Evolutionary conservation across 345 rosid species (phyloP).

Genomic region (Eutrema yunnanense): DNA sequence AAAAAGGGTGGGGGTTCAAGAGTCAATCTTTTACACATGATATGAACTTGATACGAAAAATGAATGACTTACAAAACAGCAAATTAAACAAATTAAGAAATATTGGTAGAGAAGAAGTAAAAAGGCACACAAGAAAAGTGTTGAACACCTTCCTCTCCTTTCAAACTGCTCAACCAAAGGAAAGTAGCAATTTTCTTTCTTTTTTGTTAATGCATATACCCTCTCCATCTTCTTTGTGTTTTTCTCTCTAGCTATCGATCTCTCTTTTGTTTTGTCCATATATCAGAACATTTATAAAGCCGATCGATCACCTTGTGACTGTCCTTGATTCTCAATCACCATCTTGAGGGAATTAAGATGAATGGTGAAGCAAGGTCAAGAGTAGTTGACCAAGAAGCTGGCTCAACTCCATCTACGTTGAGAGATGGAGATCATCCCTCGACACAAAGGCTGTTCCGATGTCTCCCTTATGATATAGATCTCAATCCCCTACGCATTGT

Average conservation of each 20-base stretch:
- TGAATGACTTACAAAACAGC: slow-evolving; percentile 15
- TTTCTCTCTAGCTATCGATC: background rate
- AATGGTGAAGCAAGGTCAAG: slow-evolving; percentile 31
- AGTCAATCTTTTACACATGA: background rate
- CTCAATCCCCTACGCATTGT: slow-evolving; percentile 59
- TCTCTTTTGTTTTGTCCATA: background rate
- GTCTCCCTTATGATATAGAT: slow-evolving; percentile 29
- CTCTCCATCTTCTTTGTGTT: slow-evolving; percentile 42
- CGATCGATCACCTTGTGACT: background rate
- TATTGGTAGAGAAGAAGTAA: slow-evolving; percentile 3
- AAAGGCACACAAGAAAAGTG: slow-evolving; percentile 41
- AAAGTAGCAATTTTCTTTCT: slow-evolving; percentile 2
- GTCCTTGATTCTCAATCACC: slow-evolving; percentile 7
- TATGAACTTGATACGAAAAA: background rate
- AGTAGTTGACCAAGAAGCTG: slow-evolving; percentile 39
- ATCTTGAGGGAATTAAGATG: slow-evolving; percentile 25
- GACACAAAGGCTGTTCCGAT: slow-evolving; percentile 10
- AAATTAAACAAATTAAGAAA: background rate
- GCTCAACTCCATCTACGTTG: slow-evolving; percentile 25
- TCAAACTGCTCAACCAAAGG: slow-evolving; percentile 31
- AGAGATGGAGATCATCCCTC: slow-evolving; percentile 21
- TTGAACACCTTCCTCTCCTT: slow-evolving; percentile 28
- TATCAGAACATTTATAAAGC: slow-evolving; percentile 2
- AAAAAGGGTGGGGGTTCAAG: background rate
- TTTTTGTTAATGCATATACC: background rate